Evolutionary conservation across 2,329 filamentous ascomycete species (phyloP), one percentile per base, ranked within the genome.

Genomic region (Parastagonospora avenae): DNA sequence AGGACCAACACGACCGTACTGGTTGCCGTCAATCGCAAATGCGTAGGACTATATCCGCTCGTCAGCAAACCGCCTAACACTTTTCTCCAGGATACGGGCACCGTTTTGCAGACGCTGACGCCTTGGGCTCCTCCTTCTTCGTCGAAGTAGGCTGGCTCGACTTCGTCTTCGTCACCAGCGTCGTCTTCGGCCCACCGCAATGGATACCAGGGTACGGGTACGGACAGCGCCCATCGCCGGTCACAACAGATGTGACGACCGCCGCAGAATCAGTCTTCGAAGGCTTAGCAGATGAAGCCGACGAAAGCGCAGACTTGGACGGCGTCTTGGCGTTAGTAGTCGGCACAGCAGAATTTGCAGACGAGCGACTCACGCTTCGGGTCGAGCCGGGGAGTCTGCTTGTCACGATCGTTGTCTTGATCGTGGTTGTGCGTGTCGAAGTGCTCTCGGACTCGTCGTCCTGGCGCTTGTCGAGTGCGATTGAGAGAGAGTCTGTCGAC

Each of bases 141-240:
- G 12, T 40, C 1, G 36, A 49, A 5, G 29, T 35, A 15, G 27
- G 16, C 32, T 33, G 2, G 14, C 47, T 33, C 38, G 29, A 40
- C 37, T 40, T 48, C 10, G 54, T 49, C 32, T 37, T 48, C 2
- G 54, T 58, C 9, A 51, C 46, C 11, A 59, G 37, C 30, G 55
- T 64, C n/a, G 60, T 67, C 35, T 40, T 50, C 4, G 47, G 16
- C 30, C 44, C 32, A 0, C 57, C 59, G 27, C 67, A 70, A 15
- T 63, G 45, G 8, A 65, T 49, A 0, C 51, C 51, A 0, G 67
- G 67, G 19, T 70, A 66, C 2, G 67, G 67, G 39, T 68, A 71
- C n/a, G 65, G 67, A 50, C 68, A 71, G 14, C 60, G 59, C 6
- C 16, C 16, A 54, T 16, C 30, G 64, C 63, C 2, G 56, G 31